Evolutionary conservation across 148 eudicot genomes (phyloP), one percentile per base, ranked within the genome.

Genomic region (Vaccinium macrocarpon): DNA sequence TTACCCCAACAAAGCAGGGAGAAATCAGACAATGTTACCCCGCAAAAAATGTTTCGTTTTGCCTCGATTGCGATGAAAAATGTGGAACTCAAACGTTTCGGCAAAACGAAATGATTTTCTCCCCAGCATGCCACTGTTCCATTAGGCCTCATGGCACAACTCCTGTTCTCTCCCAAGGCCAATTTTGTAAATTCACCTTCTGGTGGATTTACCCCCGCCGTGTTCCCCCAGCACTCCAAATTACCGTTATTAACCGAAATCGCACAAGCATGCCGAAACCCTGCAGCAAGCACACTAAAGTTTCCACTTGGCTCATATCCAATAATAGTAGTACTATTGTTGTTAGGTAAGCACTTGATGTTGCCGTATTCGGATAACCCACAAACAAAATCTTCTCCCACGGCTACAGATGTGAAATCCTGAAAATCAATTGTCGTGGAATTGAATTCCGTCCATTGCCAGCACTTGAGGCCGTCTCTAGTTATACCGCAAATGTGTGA

Each of bases 101-200:
- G 97, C 83, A 93, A 49, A 80, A 19, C 29, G 78, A 92, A 92
- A 78, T 81, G 82, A 19, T 29, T 77, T 12, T 82, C 85, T 25
- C 98, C 99, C 99, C 99, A 96, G 86, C 99, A 96, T 86, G 89
- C 79, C 6, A 94, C 93, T 50, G 90, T 91, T 42, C 87, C 90
- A 86, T 89, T 91, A 16, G 23, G 61, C 72, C 94, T 89, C 10
- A 92, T 68, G 10, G 89, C 94, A 64, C 99, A 96, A 25, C 92
- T 81, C 25, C 93, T 83, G 25, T 74, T 79, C 48, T 92, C 97
- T 70, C 95, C 99, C 84, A 94, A 80, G 23, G 99, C 95, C 82
- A 96, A 66, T 4, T 86, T 79, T 52, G 76, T 89, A 64, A 93
- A 94, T 75, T 50, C 76, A 0, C 91, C 98, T 10, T 56, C 27